These are phyloP conservation scores for Aspergillus tanneri DNA, from an alignment of 2,329 filamentous ascomycete species.

Conservation along the genomic window DNA sequence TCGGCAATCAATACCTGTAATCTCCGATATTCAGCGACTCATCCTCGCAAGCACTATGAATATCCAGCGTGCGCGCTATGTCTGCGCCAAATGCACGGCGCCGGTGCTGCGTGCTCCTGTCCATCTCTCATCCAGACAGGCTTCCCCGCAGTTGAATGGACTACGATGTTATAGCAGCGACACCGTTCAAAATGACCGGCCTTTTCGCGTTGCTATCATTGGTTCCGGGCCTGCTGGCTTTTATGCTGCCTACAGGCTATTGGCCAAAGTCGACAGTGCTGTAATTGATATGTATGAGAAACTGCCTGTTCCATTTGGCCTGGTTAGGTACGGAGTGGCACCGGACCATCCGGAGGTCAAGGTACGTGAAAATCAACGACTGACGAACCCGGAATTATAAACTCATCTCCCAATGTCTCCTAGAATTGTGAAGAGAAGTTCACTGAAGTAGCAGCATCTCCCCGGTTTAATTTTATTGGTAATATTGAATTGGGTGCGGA, in stretches of 20 bases:
- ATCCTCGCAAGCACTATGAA: constrained; percentile 23
- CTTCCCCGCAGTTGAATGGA: constrained; percentile 8
- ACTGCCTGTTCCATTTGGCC: constrained; percentile 85
- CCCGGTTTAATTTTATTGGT: constrained; percentile 85
- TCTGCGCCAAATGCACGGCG: constrained; percentile 33
- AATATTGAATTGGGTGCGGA: constrained; percentile 76
- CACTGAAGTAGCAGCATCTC: constrained; percentile 76
- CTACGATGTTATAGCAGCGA: constrained; percentile 33
- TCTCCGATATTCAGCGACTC: constrained; percentile 5
- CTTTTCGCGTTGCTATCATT: constrained; percentile 79
- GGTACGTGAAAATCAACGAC: constrained; percentile 50
- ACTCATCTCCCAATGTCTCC: not conserved
- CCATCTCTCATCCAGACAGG: constrained; percentile 2
- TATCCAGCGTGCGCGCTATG: constrained; percentile 25
- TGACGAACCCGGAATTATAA: not conserved
- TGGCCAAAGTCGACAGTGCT: constrained; percentile 70
- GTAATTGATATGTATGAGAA: constrained; percentile 95
- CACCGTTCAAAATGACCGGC: constrained; percentile 42
- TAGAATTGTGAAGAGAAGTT: constrained; percentile 96
- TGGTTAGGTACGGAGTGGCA: constrained; percentile 93
- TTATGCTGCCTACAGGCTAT: constrained; percentile 84
- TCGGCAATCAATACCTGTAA: constrained; percentile 4
- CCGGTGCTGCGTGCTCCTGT: constrained; percentile 15
- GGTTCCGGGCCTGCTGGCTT: constrained; percentile 95
- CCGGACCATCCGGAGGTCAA: constrained; percentile 98